Evolutionary conservation across 2,329 filamentous ascomycete genomes (phyloP).

Genomic region (Diaporthe sp.): DNA sequence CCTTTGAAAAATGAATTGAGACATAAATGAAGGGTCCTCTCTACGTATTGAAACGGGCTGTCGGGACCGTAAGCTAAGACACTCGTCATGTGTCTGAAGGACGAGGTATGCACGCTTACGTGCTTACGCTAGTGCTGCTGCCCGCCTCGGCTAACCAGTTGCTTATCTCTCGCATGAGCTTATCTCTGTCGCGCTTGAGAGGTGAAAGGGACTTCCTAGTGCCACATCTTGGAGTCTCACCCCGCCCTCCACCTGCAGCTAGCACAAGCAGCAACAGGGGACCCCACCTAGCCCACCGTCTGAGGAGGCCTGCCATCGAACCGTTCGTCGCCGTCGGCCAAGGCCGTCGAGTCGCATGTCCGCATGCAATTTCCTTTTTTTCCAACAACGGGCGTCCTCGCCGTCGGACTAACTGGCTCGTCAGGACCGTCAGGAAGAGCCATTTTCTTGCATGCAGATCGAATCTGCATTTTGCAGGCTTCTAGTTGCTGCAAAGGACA

Average conservation of each 20-base stretch:
- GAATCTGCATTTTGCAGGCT: background rate
- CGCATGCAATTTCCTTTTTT: constrained; percentile 6
- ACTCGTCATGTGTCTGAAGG: background rate
- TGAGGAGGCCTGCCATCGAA: background rate
- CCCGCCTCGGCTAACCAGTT: background rate
- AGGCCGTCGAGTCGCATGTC: constrained; percentile 8
- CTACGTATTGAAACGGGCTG: background rate
- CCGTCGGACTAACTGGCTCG: background rate
- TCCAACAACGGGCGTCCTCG: background rate
- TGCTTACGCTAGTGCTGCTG: background rate
- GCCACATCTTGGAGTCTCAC: background rate
- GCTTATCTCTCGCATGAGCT: constrained; percentile 11
- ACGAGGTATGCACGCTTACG: background rate
- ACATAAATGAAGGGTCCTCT: background rate
- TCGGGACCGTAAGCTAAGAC: background rate
- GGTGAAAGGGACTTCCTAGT: background rate
- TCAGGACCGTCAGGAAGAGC: background rate
- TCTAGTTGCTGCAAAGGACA: background rate
- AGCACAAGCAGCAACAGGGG: background rate
- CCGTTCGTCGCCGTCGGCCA: constrained; percentile 10
- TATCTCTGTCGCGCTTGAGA: background rate
- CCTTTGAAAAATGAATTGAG: background rate
- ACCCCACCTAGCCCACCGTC: background rate
- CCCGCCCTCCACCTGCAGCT: constrained; percentile 13
- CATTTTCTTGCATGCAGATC: constrained; percentile 27